Base-by-base conservation (phyloP, 805 yeast species). In the Metschnikowia cubensis region DNA sequence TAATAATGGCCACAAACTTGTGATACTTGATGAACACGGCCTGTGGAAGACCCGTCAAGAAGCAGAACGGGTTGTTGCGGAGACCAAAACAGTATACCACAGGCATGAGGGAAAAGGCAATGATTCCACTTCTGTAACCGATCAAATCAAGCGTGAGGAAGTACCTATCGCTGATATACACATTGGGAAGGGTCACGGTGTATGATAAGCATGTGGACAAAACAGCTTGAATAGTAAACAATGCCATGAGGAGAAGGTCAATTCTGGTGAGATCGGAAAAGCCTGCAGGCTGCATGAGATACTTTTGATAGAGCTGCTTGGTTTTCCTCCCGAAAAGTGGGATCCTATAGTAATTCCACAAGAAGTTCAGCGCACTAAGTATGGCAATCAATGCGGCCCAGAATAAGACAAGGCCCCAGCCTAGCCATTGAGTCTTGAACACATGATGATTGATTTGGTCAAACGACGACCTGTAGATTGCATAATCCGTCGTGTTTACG, bases 391-490 rank as follows among this genome's bases (percentile, higher is more conserved):
- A 45, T 6, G 52, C 49, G n/a, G 49, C 60, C 56, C 60, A 57
- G 47, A 50, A 53, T 14, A 53, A 29, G 13, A 57, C 54, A 15
- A 57, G 49, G 6, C 60, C 60, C 60, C 60, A 57, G 10, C 60
- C 60, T 20, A 55, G 50, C 60, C 60, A 57, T 47, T 57, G 60
- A 21, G 52, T 42, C 45, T 57, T 55, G 52, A 53, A 57, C 40
- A 57, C 60, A 48, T 57, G 60, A 42, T 57, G 59, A 50, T 53
- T 57, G 35, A 57, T 51, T 11, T 57, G 56, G 42, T 53, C 50
- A 44, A 57, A 57, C 14, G 59, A 47, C 11, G 47, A 45, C 22
- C 44, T 44, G 50, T 35, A 57, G 15, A 46, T 29, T n/a, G 47
- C 48, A 47, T 39, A 57, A 11, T 42, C 51, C 7, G 55, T 43